Conservation (phyloP, 2,329 filamentous ascomycete genomes). For the Colletotrichum falcatum region DNA sequence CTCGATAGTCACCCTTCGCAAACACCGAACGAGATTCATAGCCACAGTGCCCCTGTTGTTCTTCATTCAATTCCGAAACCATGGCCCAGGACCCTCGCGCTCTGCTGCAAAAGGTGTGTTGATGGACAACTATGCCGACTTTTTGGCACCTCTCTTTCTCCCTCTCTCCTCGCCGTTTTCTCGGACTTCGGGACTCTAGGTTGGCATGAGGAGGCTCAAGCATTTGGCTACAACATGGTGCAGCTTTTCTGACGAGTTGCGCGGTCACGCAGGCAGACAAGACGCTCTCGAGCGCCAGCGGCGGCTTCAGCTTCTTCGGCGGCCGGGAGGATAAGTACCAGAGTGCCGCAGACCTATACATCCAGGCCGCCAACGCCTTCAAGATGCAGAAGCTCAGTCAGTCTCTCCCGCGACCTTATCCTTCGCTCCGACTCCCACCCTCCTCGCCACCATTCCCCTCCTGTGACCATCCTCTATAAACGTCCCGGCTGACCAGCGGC, state of each 20-base stretch:
- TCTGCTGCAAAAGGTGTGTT: slow-evolving; percentile 79
- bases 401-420: slow-evolving; percentile 42
- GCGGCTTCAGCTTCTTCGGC: slow-evolving; percentile 92
- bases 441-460: neutral
- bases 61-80: slow-evolving; percentile 42
- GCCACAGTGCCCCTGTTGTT: neutral
- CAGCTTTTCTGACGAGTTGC: slow-evolving; percentile 13
- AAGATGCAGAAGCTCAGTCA: slow-evolving; percentile 86
- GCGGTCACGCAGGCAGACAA: slow-evolving; percentile 80
- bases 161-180: too few species aligned
- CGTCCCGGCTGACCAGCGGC: neutral
- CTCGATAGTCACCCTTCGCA: neutral
- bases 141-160: too few species aligned
- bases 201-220: neutral
- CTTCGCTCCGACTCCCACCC: neutral
- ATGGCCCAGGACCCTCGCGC: slow-evolving; percentile 85
- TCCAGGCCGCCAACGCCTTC: slow-evolving; percentile 91
- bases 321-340: slow-evolving; percentile 90
- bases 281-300: slow-evolving; percentile 76
- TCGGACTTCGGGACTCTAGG: neutral
- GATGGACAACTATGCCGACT: neutral
- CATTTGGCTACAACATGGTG: neutral
- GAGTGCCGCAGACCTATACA: slow-evolving; percentile 87
- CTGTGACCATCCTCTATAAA: neutral
- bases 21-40: slow-evolving; percentile 12